Base-by-base conservation (phyloP, 192 early-diverging fungal species). In the Endogone sp. region DNA sequence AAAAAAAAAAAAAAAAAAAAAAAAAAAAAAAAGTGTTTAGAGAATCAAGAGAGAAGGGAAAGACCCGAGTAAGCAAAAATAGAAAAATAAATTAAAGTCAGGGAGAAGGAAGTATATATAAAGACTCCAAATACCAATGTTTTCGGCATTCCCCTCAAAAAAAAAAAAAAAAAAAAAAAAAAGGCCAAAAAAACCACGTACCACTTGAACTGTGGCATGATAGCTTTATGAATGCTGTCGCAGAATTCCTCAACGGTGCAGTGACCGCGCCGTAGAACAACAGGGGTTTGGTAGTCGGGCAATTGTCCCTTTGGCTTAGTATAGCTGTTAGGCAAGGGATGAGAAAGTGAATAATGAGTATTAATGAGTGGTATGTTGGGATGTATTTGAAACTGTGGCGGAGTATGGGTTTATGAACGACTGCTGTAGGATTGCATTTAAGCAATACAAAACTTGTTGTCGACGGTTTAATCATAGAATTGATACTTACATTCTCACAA, bases 211-310 rank as follows among this genome's bases (percentile, higher is more conserved):
- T 99, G 88, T 59, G 86, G 88, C 61, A 97, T 75, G 82, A 99
- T 92, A 59, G 89, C 90, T 81, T 92, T 93, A 84, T 99, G 97
- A 75, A 98, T 98, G 61, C 88, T 86, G 80, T 98, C 92, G 89
- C 97, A 98, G 74, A 99, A 98, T 68, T 95, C 95, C 73, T 93
- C 89, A 3, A 99, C 81, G 2, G 89, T 76, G 60, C 83, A 71
- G 21, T 82, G 79, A 58, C 86, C 88, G 32, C 85, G 77, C 62
- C 89, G 85, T 66, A 99, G 78, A 31, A 99, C 96, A 31, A 99
- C 95, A 21, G 97, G 97, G 16, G 90, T 87, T 20, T 84, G 85
- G 76, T 98, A 99, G 77, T 99, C 97, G 20, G 97, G 97, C 69
- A 98, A 76, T 81, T 91, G 87, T 44, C 96, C 96, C 77, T 96